Base-by-base conservation (phyloP, 345 rosid genomes). In the Leavenworthia alabamica region DNA sequence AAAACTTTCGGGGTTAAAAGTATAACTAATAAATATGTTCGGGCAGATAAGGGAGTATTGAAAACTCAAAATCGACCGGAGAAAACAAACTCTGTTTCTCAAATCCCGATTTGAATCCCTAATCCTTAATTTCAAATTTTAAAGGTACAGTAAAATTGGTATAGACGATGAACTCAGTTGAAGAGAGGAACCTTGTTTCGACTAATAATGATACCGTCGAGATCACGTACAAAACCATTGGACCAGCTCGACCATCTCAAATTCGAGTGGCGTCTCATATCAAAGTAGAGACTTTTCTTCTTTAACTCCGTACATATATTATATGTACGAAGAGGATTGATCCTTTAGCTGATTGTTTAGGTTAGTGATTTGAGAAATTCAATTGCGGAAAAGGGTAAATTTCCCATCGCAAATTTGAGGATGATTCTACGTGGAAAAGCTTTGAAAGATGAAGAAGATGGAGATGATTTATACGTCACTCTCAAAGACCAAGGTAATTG, bases 221-320 rank as follows among this genome's bases (percentile, higher is more conserved):
- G 73, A 81, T 89, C 67, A 68, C 73, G 4, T 72, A 86, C 73
- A 85, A 75, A 79, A 78, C 86, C 40, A 77, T 89, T 13, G 97
- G 97, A 67, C 95, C 95, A 48, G 71, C 85, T 73, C 88, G 82
- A 15, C 83, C 91, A 11, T 80, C 83, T 68, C 84, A 79, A 71
- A 73, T 84, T 36, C 74, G 60, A 24, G 79, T 86, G 31, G 78
- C 89, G 12, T 75, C 92, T 59, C 77, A 56, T 6, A 74, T 89
- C 65, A 74, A 76, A 70, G 91, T 86, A 73, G 8, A 58, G 29
- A 17, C 17, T 45, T 13, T 29, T 10, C 48, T 29, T 70, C 55
- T 62, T 13, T 39, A 10, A 35, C 14, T 45, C 22, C 22, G 22
- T 20, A 20, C 22, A 2, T 41, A 0, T 68, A 35, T 12, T 40